phyloP scores from a whole-genome alignment of 2,329 filamentous ascomycete species.

The Aspergillus quadrilineatus region DNA sequence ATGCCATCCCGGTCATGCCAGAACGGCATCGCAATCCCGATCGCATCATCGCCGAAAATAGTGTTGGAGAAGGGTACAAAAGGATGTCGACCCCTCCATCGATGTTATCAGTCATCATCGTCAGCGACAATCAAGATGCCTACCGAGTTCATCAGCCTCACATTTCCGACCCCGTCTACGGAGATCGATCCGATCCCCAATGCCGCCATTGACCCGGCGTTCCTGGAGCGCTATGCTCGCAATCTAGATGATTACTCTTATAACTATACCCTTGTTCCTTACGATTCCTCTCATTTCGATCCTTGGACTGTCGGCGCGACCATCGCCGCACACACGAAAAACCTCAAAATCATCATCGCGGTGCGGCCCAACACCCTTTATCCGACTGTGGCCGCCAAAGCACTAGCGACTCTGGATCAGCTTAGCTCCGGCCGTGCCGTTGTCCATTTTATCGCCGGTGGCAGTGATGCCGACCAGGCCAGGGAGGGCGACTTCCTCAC shows the following conservation, averaged over 20 bases:
- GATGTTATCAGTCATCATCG: background rate
- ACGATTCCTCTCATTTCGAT: constrained; percentile 56
- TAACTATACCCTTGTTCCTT: constrained; percentile 63
- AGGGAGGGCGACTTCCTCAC: constrained; percentile 59
- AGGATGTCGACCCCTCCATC: background rate
- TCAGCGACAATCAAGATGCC: constrained; percentile 21
- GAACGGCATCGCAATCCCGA: background rate
- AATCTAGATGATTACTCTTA: constrained; percentile 60
- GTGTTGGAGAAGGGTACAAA: constrained; percentile 5
- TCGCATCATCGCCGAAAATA: background rate
- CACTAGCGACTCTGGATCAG: constrained; percentile 61
- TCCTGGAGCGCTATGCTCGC: constrained; percentile 56
- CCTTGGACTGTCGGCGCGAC: constrained; percentile 61
- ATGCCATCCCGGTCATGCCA: constrained; percentile 5
- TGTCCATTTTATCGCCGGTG: constrained; percentile 64
- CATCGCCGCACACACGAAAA: constrained; percentile 57
- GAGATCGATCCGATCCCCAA: constrained; percentile 56
- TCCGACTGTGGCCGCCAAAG: constrained; percentile 62
- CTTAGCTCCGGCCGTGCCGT: constrained; percentile 58
- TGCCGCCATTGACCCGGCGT: constrained; percentile 56
- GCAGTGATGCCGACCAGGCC: constrained; percentile 60
- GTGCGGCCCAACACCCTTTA: constrained; percentile 62
- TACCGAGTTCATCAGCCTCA: constrained; percentile 59
- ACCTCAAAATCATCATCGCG: constrained; percentile 62
- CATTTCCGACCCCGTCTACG: constrained; percentile 58